Conservation (phyloP, 2,329 filamentous ascomycete species). For the Penicillium vulpinum region DNA sequence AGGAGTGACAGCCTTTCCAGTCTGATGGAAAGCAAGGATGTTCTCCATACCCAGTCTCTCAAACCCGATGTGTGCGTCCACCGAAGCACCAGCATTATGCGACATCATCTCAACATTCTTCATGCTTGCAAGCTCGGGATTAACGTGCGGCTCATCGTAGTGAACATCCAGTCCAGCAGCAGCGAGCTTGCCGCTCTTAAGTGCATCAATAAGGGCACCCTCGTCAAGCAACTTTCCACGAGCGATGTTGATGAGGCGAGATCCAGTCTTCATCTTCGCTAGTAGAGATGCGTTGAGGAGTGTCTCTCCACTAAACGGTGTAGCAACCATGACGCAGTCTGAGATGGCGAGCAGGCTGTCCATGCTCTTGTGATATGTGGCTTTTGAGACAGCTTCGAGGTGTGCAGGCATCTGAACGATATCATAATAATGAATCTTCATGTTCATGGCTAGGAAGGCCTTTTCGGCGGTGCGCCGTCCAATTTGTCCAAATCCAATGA, state of each 20-base stretch:
- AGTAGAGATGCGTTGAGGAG: slow-evolving; percentile 47
- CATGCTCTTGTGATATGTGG: slow-evolving; percentile 44
- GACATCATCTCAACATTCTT: slow-evolving; percentile 48
- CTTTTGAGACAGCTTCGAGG: slow-evolving; percentile 42
- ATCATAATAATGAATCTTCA: slow-evolving; percentile 63
- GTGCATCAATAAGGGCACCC: slow-evolving; percentile 47
- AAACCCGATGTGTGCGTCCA: slow-evolving; percentile 53
- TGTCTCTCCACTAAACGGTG: slow-evolving; percentile 45
- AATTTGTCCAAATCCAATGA: slow-evolving; percentile 70
- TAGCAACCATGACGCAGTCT: slow-evolving; percentile 52
- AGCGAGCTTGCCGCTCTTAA: slow-evolving; percentile 50
- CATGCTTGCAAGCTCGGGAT: slow-evolving; percentile 41
- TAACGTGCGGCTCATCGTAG: slow-evolving; percentile 54
- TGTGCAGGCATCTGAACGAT: slow-evolving; percentile 41
- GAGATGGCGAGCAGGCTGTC: slow-evolving; percentile 45
- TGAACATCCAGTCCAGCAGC: slow-evolving; percentile 57
- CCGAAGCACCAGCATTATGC: slow-evolving; percentile 52
- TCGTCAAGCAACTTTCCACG: slow-evolving; percentile 54
- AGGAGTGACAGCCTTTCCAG: slow-evolving; percentile 48
- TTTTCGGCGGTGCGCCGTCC: slow-evolving; percentile 63
- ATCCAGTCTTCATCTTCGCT: slow-evolving; percentile 49
- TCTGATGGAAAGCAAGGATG: slow-evolving; percentile 35
- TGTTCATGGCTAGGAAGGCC: slow-evolving; percentile 60
- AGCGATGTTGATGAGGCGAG: slow-evolving; percentile 54
- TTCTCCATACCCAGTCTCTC: slow-evolving; percentile 52